Conservation (phyloP, 2,329 filamentous ascomycete genomes). For the Diaporthe sp. region DNA sequence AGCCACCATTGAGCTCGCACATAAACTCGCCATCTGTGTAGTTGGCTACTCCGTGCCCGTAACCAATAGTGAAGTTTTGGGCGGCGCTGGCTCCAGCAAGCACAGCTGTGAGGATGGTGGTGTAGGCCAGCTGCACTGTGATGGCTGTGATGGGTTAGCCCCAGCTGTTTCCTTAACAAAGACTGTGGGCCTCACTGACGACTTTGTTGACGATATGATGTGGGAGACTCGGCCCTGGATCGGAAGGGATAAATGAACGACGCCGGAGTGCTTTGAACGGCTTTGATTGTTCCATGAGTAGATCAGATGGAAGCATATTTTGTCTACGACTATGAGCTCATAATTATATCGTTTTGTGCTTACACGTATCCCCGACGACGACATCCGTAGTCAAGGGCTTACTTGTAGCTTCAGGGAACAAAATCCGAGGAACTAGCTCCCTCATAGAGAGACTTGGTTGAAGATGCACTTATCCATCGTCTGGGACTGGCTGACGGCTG, state of each 20-base stretch:
- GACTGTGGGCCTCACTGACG: neutral
- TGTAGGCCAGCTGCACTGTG: neutral
- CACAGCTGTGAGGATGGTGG: neutral
- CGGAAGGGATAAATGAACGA: neutral
- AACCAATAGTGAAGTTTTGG: neutral
- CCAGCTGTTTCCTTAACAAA: neutral
- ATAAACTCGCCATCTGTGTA: neutral
- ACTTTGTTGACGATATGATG: neutral
- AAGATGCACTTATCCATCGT: neutral
- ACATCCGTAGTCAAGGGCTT: neutral
- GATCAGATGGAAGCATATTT: neutral
- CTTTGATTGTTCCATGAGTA: neutral
- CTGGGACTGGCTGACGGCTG: conserved; percentile 3
- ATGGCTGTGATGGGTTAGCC: neutral
- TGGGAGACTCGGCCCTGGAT: neutral
- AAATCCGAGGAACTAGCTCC: neutral
- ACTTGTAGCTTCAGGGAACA: neutral
- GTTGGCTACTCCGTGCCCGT: neutral
- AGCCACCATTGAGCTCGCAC: neutral
- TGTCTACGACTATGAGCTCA: neutral
- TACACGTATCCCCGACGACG: conserved; percentile 1
- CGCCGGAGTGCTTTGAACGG: neutral
- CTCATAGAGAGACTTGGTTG: neutral
- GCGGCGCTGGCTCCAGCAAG: neutral
- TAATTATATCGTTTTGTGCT: conserved; percentile 2